Percentiles rank a stretch among this genome's conserved stretches.
Conservation (phyloP, 768 basidiomycete species). For the Auricularia sp. region DNA sequence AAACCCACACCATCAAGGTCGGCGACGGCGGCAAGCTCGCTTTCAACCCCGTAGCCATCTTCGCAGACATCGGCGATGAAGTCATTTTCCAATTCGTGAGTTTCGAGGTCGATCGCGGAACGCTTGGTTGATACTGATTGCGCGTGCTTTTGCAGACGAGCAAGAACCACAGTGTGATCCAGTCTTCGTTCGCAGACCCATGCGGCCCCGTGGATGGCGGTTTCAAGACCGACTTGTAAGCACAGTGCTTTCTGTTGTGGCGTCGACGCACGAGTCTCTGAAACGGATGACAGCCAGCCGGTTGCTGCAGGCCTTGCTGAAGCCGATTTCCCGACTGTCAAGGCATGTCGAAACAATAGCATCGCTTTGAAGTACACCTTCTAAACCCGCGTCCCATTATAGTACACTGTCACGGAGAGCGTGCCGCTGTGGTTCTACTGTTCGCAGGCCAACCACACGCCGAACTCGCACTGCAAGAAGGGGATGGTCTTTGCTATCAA, state of each 20-base stretch:
- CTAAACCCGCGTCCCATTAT: neutral
- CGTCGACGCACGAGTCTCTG: slow-evolving; percentile 5
- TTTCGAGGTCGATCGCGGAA: too few relatives aligned
- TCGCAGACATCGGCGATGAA: slow-evolving; percentile 42
- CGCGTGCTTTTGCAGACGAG: slow-evolving; percentile 19
- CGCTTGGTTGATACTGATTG: too few relatives aligned
- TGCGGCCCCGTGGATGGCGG: slow-evolving; percentile 43
- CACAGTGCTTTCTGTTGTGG: slow-evolving; percentile 13
- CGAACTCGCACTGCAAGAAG: slow-evolving; percentile 45
- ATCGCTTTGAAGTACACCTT: neutral
- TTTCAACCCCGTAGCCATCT: neutral
- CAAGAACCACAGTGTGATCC: slow-evolving; percentile 58
- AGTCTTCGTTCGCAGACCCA: slow-evolving; percentile 52
- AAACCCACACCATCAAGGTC: neutral
- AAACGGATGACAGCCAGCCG: slow-evolving; percentile 29
- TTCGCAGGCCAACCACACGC: slow-evolving; percentile 38
- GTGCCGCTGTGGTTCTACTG: slow-evolving; percentile 27
- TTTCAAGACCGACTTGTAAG: slow-evolving; percentile 47
- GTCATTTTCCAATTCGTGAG: slow-evolving; percentile 45
- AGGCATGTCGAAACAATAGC: slow-evolving; percentile 20
- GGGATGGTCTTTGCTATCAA: slow-evolving; percentile 65
- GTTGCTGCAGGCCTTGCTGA: slow-evolving; percentile 42
- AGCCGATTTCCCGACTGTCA: slow-evolving; percentile 33
- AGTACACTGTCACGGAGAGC: slow-evolving; percentile 25
- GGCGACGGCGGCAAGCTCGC: slow-evolving; percentile 1